Conservation (phyloP, 2,329 filamentous ascomycete genomes). For the Cladosporium phlei region DNA sequence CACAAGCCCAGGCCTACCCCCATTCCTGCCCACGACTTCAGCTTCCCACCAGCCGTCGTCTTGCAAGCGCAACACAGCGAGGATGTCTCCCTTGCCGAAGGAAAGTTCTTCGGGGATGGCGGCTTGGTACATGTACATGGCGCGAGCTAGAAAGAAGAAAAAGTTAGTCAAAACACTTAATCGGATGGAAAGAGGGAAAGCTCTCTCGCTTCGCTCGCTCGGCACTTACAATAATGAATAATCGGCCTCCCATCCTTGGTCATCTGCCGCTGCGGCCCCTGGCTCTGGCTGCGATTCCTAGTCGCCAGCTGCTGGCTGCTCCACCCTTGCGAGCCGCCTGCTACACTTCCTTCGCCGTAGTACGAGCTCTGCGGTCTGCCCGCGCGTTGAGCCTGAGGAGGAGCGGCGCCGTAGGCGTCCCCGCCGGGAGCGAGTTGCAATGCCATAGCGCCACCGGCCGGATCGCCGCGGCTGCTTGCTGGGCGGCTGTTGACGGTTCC, state of each 20-base stretch:
- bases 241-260: constrained; percentile 83
- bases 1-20: constrained; percentile 54
- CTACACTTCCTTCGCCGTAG: constrained; percentile 35
- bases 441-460: constrained; percentile 38
- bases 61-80: constrained; percentile 83
- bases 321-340: constrained; percentile 17
- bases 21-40: constrained; percentile 67
- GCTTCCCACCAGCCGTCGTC: constrained; percentile 99
- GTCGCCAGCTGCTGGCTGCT: constrained; percentile 35
- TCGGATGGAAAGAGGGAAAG: no score
- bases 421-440: constrained; percentile 40
- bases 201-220: no score
- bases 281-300: constrained; percentile 69
- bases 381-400: constrained; percentile 35
- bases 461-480: constrained; percentile 39
- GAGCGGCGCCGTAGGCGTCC: constrained; percentile 36
- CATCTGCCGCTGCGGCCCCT: constrained; percentile 79
- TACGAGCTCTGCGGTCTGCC: constrained; percentile 42
- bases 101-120: constrained; percentile 93
- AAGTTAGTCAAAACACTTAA: not conserved
- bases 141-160: constrained; percentile 60
- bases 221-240: constrained; percentile 92
- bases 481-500: constrained; percentile 34
- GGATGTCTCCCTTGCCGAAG: constrained; percentile 85
- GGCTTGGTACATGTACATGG: constrained; percentile 88